These are phyloP conservation scores for Coemansia sp. DNA, from an alignment of 192 early-diverging fungal genomes.

Conservation along the genomic window DNA sequence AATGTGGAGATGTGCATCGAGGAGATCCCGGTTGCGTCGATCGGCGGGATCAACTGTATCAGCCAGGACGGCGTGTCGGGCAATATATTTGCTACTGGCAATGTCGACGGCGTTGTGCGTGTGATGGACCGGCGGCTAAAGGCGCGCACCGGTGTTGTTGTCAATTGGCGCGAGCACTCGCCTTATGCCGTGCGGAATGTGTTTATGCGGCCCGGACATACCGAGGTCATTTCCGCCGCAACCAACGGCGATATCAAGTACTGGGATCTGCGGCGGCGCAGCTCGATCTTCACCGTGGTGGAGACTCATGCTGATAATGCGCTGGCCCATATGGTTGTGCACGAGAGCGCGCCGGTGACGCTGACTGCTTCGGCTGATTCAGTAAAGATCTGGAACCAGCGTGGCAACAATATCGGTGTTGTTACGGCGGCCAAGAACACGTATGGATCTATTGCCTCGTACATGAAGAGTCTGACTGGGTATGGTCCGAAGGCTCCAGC, in stretches of 20 bases:
- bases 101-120: slow-evolving; percentile 45
- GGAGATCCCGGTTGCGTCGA: slow-evolving; percentile 35
- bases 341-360: slow-evolving; percentile 47
- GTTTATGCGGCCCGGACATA: slow-evolving; percentile 35
- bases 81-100: slow-evolving; percentile 45
- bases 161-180: slow-evolving; percentile 46
- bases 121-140: slow-evolving; percentile 50
- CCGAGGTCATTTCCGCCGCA: slow-evolving; percentile 45
- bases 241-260: slow-evolving; percentile 41
- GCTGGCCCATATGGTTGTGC: slow-evolving; percentile 42
- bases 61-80: slow-evolving; percentile 42
- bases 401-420: slow-evolving; percentile 40
- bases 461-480: slow-evolving; percentile 45
- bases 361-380: slow-evolving; percentile 39
- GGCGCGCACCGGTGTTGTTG: slow-evolving; percentile 31
- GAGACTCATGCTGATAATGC: slow-evolving; percentile 27
- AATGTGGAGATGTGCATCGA: slow-evolving; percentile 46
- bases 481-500: slow-evolving; percentile 5
- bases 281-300: slow-evolving; percentile 23
- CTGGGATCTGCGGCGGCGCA: slow-evolving; percentile 52
- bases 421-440: slow-evolving; percentile 22
- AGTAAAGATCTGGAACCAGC: slow-evolving; percentile 55
- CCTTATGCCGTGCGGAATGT: slow-evolving; percentile 32
- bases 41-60: slow-evolving; percentile 48
- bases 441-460: slow-evolving; percentile 22